phyloP scores from a whole-genome alignment of 1,284 basidiomycete genomes.

The Fomitopsis palustris region DNA sequence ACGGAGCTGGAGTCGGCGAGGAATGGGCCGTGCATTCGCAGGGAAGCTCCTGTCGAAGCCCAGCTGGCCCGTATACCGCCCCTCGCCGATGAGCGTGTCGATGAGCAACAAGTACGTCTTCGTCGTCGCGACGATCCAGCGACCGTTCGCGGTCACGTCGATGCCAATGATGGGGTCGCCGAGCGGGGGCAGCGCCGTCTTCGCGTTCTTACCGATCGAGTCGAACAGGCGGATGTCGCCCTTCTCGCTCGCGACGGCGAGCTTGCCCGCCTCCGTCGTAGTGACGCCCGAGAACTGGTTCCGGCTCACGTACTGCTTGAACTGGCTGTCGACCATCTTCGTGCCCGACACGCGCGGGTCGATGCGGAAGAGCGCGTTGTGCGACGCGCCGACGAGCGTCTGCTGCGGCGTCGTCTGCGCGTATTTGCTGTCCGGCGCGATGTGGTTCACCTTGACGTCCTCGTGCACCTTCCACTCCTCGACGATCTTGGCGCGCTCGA shows the following conservation, averaged over 20 bases:
- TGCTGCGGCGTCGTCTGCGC: slow-evolving; percentile 92
- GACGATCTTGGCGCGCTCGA: slow-evolving; percentile 95
- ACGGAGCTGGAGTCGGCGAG: slow-evolving; percentile 84
- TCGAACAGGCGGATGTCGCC: slow-evolving; percentile 97
- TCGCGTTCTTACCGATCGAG: slow-evolving; percentile 96
- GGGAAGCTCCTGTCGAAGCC: slow-evolving; percentile 98
- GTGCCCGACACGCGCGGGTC: slow-evolving; percentile 90
- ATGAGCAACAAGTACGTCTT: slow-evolving; percentile 94
- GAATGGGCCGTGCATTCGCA: slow-evolving; percentile 89
- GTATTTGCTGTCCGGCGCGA: slow-evolving; percentile 93
- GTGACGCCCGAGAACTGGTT: slow-evolving; percentile 94
- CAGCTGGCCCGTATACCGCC: slow-evolving; percentile 80
- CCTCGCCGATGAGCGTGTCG: slow-evolving; percentile 93
- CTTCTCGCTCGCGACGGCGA: slow-evolving; percentile 95
- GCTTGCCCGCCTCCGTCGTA: slow-evolving; percentile 83
- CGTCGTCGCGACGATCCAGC: slow-evolving; percentile 96
- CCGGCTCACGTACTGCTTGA: slow-evolving; percentile 95
- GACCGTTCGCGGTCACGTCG: slow-evolving; percentile 92
- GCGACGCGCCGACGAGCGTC: slow-evolving; percentile 90
- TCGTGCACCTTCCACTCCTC: slow-evolving; percentile 99
- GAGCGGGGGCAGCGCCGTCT: slow-evolving; percentile 95
- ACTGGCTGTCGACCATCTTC: slow-evolving; percentile 94
- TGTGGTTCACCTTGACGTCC: slow-evolving; percentile 80
- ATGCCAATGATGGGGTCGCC: slow-evolving; percentile 95
- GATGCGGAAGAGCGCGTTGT: slow-evolving; percentile 96